Evolutionary conservation across 2,329 filamentous ascomycete species (phyloP), one percentile per base, ranked within the genome.

Genomic region (Ophiosphaerella herpotricha): DNA sequence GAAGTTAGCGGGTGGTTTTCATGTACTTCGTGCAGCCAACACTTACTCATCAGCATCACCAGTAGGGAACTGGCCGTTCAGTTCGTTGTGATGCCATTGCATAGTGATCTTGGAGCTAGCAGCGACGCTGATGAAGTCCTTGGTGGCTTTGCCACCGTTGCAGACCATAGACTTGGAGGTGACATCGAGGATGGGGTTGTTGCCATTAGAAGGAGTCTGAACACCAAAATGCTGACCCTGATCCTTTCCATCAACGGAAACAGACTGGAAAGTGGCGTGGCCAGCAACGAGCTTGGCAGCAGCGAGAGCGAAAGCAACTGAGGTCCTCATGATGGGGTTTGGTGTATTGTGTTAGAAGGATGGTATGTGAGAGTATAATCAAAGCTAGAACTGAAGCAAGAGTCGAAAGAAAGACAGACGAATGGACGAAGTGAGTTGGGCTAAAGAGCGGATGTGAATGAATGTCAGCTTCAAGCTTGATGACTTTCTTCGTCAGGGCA

Each of bases 41-140:
- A 16, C 42, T 26, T 42, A 53, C 65, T 82, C 80, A 62, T 82
- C 79, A 6, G 41, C n/a, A 48, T 66, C 63, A 52, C 67, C 68
- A 8, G 75, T 68, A 7, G 35, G 24, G 39, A 46, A 14, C 3
- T 49, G 47, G 7, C 48, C 46, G 55, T 52, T 74, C 26, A 29
- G 7, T 29, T 29, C 26, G 68, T 82, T 68, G 73, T 82, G 80
- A 67, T 77, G 78, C 79, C 79, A 82, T 65, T 81, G 78, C 58
- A 69, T 54, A 41, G 58, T 59, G 50, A 82, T 54, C 54, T 74
- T 74, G 54, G 79, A 76, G 48, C 81, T 81, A 53, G 60, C 74
- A 42, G 77, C 76, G 53, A 81, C 77, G 12, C 72, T 67, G 57
- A 79, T 73, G 14, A 75, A 74, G 61, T 77, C 70, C 5, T 72